Base-by-base conservation (phyloP, 2,329 filamentous ascomycete species). In the Triangularia setosa region DNA sequence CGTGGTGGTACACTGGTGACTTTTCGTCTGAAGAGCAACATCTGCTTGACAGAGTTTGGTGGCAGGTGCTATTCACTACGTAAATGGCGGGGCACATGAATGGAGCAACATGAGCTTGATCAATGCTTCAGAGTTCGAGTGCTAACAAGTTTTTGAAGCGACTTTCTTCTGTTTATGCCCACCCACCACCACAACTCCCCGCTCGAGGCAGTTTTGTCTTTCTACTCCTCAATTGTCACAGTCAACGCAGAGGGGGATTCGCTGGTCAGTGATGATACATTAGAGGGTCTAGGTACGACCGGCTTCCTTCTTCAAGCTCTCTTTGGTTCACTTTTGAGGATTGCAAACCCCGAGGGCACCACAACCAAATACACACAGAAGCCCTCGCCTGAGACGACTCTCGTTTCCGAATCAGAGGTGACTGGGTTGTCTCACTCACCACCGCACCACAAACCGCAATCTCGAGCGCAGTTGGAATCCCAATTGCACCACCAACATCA, bases 171-270 rank as follows among this genome's bases (percentile, higher is more conserved):
- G 54, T 98, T 98, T 78, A 90, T 98, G 80, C 87, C 87, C 21
- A 80, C 80, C 65, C 66, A 87, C 83, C 73, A 88, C 68, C 81
- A 87, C 69, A 83, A 84, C 63, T 87, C 90, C 24, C 89, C 90
- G 69, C 84, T 99, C 54, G 87, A 89, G 74, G 88, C 91, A 61
- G 90, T 97, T 62, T 82, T 97, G 71, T 93, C 92, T 60, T 98
- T 96, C 79, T 99, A 97, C 78, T 89, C 91, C 64, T 90, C 92
- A 58, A 91, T 94, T 70, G 88, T 96, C 74, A 93, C 91, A 77
- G 83, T 99, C 75, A 97, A 92, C 73, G 84, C 92, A 66, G 95
- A 99, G 83, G 95, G 95, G 77, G 95, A 98, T 80, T 95, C 95
- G 71, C 84, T 91, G 73, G 89, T 98, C 73, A 92, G 89, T 81